Conservation (phyloP, 768 basidiomycete genomes). For the Tylopilus vinaceipallidus region DNA sequence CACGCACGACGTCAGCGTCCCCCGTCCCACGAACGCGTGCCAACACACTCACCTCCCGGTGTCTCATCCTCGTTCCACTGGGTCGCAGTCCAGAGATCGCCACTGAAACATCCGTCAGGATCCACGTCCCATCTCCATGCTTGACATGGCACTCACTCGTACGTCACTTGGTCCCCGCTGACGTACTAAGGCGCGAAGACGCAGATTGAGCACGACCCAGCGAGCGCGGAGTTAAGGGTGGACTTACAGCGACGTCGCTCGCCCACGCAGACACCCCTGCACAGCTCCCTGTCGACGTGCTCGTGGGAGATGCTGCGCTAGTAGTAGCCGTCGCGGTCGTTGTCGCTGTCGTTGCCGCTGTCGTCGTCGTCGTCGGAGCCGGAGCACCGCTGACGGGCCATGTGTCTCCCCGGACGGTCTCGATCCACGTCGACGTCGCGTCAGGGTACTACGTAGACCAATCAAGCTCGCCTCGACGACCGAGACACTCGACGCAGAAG, state of each 20-base stretch:
- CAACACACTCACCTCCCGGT: conserved; percentile 27
- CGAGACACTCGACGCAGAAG: background rate
- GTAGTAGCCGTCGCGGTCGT: too few relatives aligned
- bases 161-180: conserved; percentile 41
- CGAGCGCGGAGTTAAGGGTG: background rate
- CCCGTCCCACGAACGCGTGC: background rate
- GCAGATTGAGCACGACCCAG: background rate
- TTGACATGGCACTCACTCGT: conserved; percentile 33
- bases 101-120: conserved; percentile 28
- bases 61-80: conserved; percentile 45
- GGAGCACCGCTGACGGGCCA: conserved; percentile 30
- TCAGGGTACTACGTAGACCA: conserved; percentile 34
- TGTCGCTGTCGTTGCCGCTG: background rate
- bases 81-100: conserved; percentile 48
- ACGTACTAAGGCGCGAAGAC: conserved; percentile 35
- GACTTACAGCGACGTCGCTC: conserved; percentile 36
- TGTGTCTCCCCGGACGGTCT: conserved; percentile 36
- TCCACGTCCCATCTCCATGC: too few relatives aligned
- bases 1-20: background rate
- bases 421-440: conserved; percentile 38
- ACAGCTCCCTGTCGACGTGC: conserved; percentile 35
- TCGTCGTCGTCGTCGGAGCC: background rate
- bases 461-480: background rate
- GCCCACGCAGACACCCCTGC: conserved; percentile 44
- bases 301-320: conserved; percentile 20